A percentile compares a stretch with the other conserved stretches of the same genome.
phyloP scores from a whole-genome alignment of 352 stramenopile species.

The Pythium graminicola region DNA sequence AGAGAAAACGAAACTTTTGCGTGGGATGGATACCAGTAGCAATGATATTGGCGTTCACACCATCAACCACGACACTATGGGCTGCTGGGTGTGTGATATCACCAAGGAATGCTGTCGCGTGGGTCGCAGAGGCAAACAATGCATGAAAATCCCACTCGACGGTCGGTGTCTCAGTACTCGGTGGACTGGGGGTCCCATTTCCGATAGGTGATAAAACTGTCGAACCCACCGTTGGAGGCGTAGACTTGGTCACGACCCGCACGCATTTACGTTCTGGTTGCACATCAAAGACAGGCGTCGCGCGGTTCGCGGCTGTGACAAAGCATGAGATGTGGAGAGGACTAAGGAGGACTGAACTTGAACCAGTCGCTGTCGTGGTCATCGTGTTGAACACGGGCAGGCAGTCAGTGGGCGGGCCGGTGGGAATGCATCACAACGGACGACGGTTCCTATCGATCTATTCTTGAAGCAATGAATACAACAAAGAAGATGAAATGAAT shows the following conservation, averaged over 20 bases:
- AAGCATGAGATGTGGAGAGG: constrained; percentile 64
- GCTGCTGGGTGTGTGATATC: constrained; percentile 49
- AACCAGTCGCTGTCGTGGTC: not conserved
- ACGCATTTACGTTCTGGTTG: constrained; percentile 37
- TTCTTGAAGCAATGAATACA: not conserved
- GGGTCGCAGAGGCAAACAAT: constrained; percentile 50
- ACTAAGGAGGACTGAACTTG: constrained; percentile 23
- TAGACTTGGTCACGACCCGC: constrained; percentile 36
- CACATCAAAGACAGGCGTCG: constrained; percentile 54
- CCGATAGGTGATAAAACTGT: no score
- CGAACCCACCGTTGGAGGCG: no score
- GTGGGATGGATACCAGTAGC: constrained; percentile 59
- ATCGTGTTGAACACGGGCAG: constrained; percentile 14
- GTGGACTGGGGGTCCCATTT: not conserved
- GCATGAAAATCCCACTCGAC: constrained; percentile 59
- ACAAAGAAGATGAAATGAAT: not conserved
- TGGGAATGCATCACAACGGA: no score
- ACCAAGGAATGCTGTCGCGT: constrained; percentile 44
- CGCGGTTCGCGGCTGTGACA: constrained; percentile 61
- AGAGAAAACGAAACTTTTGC: constrained; percentile 64
- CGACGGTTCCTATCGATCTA: not conserved
- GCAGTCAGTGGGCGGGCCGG: no score
- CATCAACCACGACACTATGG: constrained; percentile 28
- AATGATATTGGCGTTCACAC: constrained; percentile 62
- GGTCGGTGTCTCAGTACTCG: constrained; percentile 3